phyloP scores from a whole-genome alignment of 2,329 filamentous ascomycete species.

The Aspergillus japonicus region DNA sequence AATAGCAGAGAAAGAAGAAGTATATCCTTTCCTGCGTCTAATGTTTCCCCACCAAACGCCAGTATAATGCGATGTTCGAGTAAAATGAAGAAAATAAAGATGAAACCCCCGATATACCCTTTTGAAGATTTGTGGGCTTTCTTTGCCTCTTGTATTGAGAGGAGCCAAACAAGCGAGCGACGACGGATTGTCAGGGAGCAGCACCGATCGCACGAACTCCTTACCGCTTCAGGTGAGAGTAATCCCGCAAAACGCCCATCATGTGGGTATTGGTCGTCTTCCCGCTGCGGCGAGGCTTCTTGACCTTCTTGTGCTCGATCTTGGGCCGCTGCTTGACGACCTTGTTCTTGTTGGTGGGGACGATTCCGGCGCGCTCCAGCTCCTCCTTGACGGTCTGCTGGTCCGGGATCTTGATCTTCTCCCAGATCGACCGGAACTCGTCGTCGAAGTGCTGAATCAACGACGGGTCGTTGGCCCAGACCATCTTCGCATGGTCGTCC shows the following conservation, averaged over 20 bases:
- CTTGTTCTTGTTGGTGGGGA: slow-evolving; percentile 79
- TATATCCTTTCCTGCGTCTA: not conserved
- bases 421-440: slow-evolving; percentile 83
- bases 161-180: not conserved
- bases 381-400: slow-evolving; percentile 74
- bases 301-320: slow-evolving; percentile 66
- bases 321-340: slow-evolving; percentile 58
- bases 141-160: no score
- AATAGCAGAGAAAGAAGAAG: not conserved
- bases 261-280: slow-evolving; percentile 89
- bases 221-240: slow-evolving; percentile 49
- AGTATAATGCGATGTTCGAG: slow-evolving; percentile 2
- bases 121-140: no score
- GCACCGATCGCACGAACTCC: not conserved
- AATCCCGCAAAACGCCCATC: slow-evolving; percentile 77
- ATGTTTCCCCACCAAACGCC: slow-evolving; percentile 6
- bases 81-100: not conserved
- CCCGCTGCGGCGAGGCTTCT: slow-evolving; percentile 70
- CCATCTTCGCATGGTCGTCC: slow-evolving; percentile 78
- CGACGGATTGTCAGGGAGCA: not conserved
- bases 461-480: slow-evolving; percentile 85
- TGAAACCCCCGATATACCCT: not conserved
- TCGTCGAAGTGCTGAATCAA: slow-evolving; percentile 73
- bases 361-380: slow-evolving; percentile 74
- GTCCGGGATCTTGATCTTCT: slow-evolving; percentile 72